Evolutionary conservation across 805 yeast genomes (phyloP), one percentile per base, ranked within the genome.

Genomic region (Cyberlindnera euphorbiiphila): DNA sequence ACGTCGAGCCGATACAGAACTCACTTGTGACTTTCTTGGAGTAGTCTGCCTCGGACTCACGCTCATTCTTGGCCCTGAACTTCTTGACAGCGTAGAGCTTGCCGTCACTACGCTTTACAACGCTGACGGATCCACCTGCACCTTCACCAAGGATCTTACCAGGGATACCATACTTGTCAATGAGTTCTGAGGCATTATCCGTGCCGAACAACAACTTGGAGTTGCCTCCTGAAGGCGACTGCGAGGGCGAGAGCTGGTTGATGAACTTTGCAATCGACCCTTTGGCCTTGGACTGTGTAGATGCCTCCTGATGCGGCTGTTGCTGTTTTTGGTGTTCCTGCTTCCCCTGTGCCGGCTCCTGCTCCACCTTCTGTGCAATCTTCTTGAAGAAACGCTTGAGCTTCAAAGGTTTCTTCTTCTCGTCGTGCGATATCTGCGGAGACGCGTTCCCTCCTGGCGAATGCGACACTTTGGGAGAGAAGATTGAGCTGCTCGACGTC

Each of bases 41-140:
- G 64, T 86, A 89, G 38, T 84, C 88, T 29, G 69, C 64, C 37
- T 74, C 81, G 6, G 76, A 52, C 56, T 86, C 95, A 36, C 72
- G 71, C 5, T 71, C 64, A 39, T 74, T 65, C 50, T 79, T 78
- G 9, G 82, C 64, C 43, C 95, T 70, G 59, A 91, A 88, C 60
- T 85, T 84, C 64, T 89, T 89, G 37, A 91, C 85, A 0, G 98
- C 98, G 61, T 75, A 87, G 5, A 85, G 58, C 43, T 74, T 71
- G 17, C 76, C 72, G 46, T 79, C 80, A 0, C 72, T 58, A 36
- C 83, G 72, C 41, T 76, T 75, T 42, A 88, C 82, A 36, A 86
- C 70, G 28, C 83, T 74, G n/a, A 89, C 98, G 1, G 93, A 81
- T 2, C 98, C 97, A 17, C 95, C 89, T 2, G 97, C 97, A 11